Conservation (phyloP, 2,329 filamentous ascomycete species). For the Magnaporthiopsis rhizophila region DNA sequence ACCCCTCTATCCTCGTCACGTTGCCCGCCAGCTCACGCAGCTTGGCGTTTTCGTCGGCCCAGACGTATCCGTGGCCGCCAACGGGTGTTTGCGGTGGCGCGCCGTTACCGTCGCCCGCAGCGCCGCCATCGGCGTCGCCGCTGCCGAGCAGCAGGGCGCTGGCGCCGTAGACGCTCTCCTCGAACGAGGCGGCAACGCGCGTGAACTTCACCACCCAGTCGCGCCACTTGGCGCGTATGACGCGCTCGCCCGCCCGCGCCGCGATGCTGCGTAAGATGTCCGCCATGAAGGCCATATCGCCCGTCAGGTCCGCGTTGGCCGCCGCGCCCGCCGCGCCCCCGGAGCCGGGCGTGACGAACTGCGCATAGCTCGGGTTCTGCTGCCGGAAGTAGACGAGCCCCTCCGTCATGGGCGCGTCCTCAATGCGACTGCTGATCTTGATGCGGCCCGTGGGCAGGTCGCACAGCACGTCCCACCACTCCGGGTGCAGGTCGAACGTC, state of each 20-base stretch:
- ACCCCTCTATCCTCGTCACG: conserved; percentile 88
- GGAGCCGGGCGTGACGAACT: conserved; percentile 32
- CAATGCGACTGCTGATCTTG: conserved; percentile 87
- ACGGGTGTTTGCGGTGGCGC: conserved; percentile 23
- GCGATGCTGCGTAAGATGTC: conserved; percentile 77
- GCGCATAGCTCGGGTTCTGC: conserved; percentile 54
- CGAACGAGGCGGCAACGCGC: conserved; percentile 84
- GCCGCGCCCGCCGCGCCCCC: conserved; percentile 22
- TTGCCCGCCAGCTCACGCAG: conserved; percentile 84
- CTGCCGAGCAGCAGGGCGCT: conserved; percentile 82
- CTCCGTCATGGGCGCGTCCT: conserved; percentile 72
- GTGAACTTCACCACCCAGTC: conserved; percentile 94
- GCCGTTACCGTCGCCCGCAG: background rate
- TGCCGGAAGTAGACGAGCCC: conserved; percentile 83
- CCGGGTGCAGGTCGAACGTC: conserved; percentile 85
- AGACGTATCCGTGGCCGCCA: conserved; percentile 86
- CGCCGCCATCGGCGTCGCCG: conserved; percentile 42
- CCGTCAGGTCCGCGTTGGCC: conserved; percentile 57
- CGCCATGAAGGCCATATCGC: conserved; percentile 83
- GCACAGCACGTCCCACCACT: conserved; percentile 98
- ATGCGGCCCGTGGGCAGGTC: conserved; percentile 87
- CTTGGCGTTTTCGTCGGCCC: conserved; percentile 75
- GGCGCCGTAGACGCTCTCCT: conserved; percentile 90
- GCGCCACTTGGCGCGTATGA: conserved; percentile 85
- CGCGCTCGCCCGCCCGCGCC: conserved; percentile 79